These are phyloP conservation scores for Aspergillus transmontanensis DNA, from an alignment of 2,329 filamentous ascomycete species.

Conservation along the genomic window DNA sequence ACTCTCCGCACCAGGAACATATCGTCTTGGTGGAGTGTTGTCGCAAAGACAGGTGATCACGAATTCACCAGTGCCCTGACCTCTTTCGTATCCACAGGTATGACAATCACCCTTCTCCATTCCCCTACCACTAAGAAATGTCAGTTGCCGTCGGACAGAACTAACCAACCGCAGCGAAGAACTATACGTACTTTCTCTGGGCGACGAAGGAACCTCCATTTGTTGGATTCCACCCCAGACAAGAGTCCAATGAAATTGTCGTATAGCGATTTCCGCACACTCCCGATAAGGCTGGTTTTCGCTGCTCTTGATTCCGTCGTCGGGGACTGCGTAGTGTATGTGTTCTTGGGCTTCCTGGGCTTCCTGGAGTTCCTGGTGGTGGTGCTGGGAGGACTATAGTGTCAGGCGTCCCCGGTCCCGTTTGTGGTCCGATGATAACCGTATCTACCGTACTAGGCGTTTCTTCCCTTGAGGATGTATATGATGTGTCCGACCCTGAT, in stretches of 20 bases:
- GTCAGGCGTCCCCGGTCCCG: no score
- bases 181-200: background rate
- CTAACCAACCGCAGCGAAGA: background rate
- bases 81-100: background rate
- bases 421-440: no score
- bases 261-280: background rate
- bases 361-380: no score
- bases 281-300: background rate
- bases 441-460: no score
- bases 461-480: no score
- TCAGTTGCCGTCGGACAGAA: background rate
- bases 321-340: background rate
- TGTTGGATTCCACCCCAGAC: background rate
- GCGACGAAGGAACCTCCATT: background rate
- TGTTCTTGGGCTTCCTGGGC: no score
- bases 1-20: no score
- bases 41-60: background rate
- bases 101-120: background rate
- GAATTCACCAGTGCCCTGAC: background rate
- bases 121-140: background rate
- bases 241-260: background rate
- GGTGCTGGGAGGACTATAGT: no score
- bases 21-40: background rate
- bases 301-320: background rate
- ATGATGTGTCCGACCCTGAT: no score